phyloP scores from a whole-genome alignment of 1,139 yeast genomes.

The Pichia sp. region DNA sequence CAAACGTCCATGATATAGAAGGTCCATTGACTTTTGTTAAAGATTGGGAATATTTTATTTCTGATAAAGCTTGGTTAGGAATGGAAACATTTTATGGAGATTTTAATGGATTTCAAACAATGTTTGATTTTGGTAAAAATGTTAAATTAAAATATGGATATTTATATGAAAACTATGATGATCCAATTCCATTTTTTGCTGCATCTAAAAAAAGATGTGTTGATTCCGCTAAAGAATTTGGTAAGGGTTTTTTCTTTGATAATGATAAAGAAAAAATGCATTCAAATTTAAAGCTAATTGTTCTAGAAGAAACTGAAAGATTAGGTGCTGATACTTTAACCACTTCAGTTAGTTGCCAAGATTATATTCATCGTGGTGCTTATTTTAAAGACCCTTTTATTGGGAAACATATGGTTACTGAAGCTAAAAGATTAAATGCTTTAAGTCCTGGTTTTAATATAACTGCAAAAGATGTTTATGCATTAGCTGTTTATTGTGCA shows the following conservation, averaged over 20 bases:
- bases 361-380: conserved; percentile 18
- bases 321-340: conserved; percentile 29
- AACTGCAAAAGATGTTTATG: conserved; percentile 35
- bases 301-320: conserved; percentile 19
- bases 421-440: conserved; percentile 21
- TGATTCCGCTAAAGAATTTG: conserved; percentile 27
- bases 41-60: conserved; percentile 26
- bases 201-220: conserved; percentile 27
- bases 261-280: conserved; percentile 12
- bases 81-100: conserved; percentile 24
- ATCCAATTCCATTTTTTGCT: conserved; percentile 22
- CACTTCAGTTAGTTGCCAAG: conserved; percentile 21
- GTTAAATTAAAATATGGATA: conserved; percentile 21
- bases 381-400: conserved; percentile 16
- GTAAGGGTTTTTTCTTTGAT: conserved; percentile 25
- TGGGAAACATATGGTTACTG: conserved; percentile 15
- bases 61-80: conserved; percentile 19
- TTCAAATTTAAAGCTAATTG: conserved; percentile 15
- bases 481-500: conserved; percentile 43
- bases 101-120: conserved; percentile 25
- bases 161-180: conserved; percentile 14
- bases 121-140: conserved; percentile 21
- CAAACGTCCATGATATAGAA: conserved; percentile 13
- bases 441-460: conserved; percentile 36
- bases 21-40: conserved; percentile 28